Evolutionary conservation across 2,329 filamentous ascomycete species (phyloP).

Genomic region (Dactylellina cionopaga): DNA sequence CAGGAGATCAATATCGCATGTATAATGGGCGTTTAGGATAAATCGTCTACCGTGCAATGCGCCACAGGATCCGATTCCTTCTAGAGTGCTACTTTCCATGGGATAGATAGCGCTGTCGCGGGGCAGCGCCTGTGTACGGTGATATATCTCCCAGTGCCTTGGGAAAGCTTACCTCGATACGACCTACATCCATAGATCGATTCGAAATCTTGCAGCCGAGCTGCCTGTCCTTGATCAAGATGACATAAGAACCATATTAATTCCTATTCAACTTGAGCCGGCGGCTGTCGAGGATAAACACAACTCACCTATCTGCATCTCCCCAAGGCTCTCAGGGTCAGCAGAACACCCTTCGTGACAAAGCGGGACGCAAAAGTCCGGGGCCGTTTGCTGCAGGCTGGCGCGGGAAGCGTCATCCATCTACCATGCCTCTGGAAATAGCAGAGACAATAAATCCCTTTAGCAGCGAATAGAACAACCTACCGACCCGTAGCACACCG

Average conservation of each 20-base stretch:
- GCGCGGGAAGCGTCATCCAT: conserved; percentile 25
- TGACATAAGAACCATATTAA: not conserved
- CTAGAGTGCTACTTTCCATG: too few species aligned
- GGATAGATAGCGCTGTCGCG: too few species aligned
- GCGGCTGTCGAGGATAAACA: conserved; percentile 16
- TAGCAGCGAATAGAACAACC: conserved; percentile 37
- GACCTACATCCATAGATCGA: not conserved
- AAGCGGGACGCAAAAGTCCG: conserved; percentile 38
- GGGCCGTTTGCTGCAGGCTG: conserved; percentile 36
- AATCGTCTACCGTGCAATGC: not conserved
- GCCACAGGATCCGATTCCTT: conserved; percentile 1
- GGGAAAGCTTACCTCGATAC: conserved; percentile 4
- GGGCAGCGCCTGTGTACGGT: too few species aligned
- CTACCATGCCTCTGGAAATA: conserved; percentile 12
- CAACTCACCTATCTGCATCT: not conserved
- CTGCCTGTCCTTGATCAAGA: not conserved
- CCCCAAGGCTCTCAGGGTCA: conserved; percentile 47
- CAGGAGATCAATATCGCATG: not conserved
- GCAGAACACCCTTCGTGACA: conserved; percentile 51
- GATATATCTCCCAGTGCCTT: conserved; percentile 3
- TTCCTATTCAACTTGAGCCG: not conserved
- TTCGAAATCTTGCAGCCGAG: not conserved
- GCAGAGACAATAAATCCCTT: conserved; percentile 1
- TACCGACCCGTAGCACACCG: conserved; percentile 43
- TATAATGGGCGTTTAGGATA: not conserved